Conservation (phyloP, 768 basidiomycete genomes). For the Calocera cornea region DNA sequence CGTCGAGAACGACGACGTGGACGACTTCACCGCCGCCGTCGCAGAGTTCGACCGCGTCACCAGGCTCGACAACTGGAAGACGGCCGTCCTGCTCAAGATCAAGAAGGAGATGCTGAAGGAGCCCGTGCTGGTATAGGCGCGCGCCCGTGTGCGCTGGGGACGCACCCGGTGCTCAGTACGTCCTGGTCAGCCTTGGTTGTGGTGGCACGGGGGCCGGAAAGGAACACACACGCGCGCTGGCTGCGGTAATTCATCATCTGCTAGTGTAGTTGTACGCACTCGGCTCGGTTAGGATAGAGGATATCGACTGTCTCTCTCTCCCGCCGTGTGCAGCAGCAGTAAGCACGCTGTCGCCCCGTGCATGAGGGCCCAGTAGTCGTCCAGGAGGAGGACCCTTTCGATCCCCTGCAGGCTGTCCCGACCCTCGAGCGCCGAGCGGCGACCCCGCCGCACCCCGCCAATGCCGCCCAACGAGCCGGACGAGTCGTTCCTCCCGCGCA, state of each 20-base stretch:
- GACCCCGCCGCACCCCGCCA: neutral
- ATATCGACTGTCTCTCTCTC: neutral
- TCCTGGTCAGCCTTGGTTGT: too few relatives aligned
- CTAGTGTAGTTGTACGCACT: neutral
- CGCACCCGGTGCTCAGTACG: too few relatives aligned
- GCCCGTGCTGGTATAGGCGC: slow-evolving; percentile 29
- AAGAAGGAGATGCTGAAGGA: slow-evolving; percentile 65
- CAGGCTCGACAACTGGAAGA: slow-evolving; percentile 95
- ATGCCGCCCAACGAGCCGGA: neutral
- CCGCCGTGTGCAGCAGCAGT: too few relatives aligned
- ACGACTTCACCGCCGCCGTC: slow-evolving; percentile 70
- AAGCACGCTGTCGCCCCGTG: too few relatives aligned
- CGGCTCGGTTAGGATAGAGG: neutral
- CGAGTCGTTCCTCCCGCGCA: slow-evolving; percentile 6
- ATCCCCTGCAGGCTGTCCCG: too few relatives aligned
- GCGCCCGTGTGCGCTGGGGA: too few relatives aligned
- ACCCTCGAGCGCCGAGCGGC: too few relatives aligned
- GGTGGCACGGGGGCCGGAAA: too few relatives aligned
- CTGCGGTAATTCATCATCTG: too few relatives aligned
- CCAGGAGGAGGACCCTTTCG: neutral
- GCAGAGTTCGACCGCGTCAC: slow-evolving; percentile 84
- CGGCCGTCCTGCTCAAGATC: slow-evolving; percentile 73
- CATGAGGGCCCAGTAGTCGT: too few relatives aligned
- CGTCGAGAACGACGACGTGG: slow-evolving; percentile 53
- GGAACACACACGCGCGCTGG: too few relatives aligned